Conservation (phyloP, 768 basidiomycete species). For the Serendipita sp. region DNA sequence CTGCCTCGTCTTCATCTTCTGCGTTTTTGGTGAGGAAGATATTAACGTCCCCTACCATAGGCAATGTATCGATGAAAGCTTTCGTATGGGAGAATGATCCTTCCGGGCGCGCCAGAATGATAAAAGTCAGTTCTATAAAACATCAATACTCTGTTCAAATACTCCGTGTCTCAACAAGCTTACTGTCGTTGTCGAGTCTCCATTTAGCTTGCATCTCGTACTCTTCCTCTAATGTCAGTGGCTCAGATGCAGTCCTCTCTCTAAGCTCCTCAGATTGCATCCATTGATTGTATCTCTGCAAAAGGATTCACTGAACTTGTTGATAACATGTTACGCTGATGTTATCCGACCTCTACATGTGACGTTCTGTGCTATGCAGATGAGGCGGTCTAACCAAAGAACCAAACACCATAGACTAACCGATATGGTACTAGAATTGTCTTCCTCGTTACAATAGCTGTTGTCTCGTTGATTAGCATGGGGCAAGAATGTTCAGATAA, state of each 20-base stretch:
- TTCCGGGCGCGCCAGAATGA: slow-evolving; percentile 42
- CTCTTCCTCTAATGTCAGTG: slow-evolving; percentile 63
- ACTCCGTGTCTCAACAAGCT: slow-evolving; percentile 12
- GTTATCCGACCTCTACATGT: slow-evolving; percentile 27
- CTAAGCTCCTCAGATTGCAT: slow-evolving; percentile 64
- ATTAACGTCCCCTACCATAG: slow-evolving; percentile 89
- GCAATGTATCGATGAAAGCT: slow-evolving; percentile 23
- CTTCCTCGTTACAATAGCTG: slow-evolving; percentile 44
- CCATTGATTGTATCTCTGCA: slow-evolving; percentile 74
- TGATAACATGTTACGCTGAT: background rate
- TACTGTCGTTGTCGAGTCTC: slow-evolving; percentile 73
- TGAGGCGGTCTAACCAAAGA: slow-evolving; percentile 22
- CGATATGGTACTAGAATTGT: slow-evolving; percentile 73
- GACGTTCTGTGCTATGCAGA: slow-evolving; percentile 18
- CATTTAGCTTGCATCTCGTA: slow-evolving; percentile 91
- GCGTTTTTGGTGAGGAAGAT: slow-evolving; percentile 54
- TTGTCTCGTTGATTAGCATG: slow-evolving; percentile 55
- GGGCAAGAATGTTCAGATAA: too few relatives aligned
- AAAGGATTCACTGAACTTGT: slow-evolving; percentile 3
- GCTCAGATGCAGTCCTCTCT: slow-evolving; percentile 70
- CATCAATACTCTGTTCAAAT: background rate
- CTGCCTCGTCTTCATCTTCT: slow-evolving; percentile 36
- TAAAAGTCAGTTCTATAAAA: slow-evolving; percentile 68
- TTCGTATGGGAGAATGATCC: background rate
- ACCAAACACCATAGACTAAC: slow-evolving; percentile 22